Percentiles rank a stretch among this genome's conserved stretches.
Evolutionary conservation across 2,329 filamentous ascomycete species (phyloP).

Genomic region (Blastomyces gilchristii): DNA sequence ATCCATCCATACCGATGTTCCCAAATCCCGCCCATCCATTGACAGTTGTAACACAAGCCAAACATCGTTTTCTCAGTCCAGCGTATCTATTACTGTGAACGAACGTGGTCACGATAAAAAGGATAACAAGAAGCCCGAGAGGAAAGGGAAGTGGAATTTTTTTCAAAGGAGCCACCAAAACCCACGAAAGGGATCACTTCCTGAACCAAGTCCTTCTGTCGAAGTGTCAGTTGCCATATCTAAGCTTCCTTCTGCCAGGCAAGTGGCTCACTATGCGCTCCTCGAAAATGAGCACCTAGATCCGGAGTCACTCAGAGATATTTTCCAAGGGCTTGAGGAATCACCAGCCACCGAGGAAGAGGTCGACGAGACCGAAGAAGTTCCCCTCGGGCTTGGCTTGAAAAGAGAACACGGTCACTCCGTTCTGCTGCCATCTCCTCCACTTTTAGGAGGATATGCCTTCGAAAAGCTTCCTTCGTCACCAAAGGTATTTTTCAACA

Average conservation of each 20-base stretch:
- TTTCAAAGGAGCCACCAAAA: constrained; percentile 40
- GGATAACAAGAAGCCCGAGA: constrained; percentile 24
- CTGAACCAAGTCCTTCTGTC: constrained; percentile 16
- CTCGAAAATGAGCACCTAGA: constrained; percentile 38
- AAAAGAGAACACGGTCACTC: constrained; percentile 28
- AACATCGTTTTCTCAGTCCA: constrained; percentile 10
- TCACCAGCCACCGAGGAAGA: constrained; percentile 32
- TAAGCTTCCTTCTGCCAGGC: constrained; percentile 30
- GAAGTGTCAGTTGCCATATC: constrained; percentile 33
- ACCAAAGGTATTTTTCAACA: constrained; percentile 30
- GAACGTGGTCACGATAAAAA: constrained; percentile 11
- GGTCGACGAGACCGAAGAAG: constrained; percentile 4
- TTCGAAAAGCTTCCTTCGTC: constrained; percentile 20
- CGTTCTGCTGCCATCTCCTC: constrained; percentile 35
- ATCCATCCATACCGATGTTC: constrained; percentile 20
- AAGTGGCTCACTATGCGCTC: constrained; percentile 50
- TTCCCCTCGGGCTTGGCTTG: constrained; percentile 24
- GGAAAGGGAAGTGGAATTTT: constrained; percentile 48
- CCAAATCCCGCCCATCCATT: constrained; percentile 19
- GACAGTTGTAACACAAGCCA: constrained; percentile 16
- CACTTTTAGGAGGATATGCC: constrained; percentile 27
- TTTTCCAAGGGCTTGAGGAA: constrained; percentile 29
- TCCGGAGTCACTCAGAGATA: constrained; percentile 32
- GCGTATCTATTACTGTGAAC: constrained; percentile 14
- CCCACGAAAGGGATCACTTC: constrained; percentile 34